These are phyloP conservation scores for Trypanosoma lewisi DNA, from an alignment of 208 protist species.

Conservation along the genomic window DNA sequence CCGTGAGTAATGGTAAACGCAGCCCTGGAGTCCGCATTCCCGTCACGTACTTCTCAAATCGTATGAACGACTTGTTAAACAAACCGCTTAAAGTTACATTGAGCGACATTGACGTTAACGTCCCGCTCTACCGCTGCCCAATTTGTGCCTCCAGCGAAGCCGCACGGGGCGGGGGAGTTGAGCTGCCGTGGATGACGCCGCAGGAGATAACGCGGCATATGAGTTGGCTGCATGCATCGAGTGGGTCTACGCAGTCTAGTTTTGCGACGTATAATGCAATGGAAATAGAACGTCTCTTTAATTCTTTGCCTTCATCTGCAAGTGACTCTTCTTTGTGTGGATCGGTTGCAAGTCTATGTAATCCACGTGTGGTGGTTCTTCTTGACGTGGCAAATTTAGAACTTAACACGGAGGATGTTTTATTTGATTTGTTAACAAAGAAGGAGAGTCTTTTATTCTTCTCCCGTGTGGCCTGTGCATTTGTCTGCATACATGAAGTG, in stretches of 20 bases:
- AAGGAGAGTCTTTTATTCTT: constrained; percentile 38
- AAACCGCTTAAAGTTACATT: neutral
- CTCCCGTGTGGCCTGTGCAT: constrained; percentile 35
- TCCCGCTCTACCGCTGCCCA: constrained; percentile 31
- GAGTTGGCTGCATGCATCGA: constrained; percentile 54
- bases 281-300: constrained; percentile 30
- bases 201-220: constrained; percentile 53
- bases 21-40: constrained; percentile 10
- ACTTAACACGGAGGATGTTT: constrained; percentile 25
- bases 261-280: constrained; percentile 48
- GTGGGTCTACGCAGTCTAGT: constrained; percentile 40
- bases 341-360: neutral
- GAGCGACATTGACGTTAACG: neutral
- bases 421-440: constrained; percentile 41
- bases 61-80: constrained; percentile 26
- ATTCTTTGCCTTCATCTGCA: constrained; percentile 10
- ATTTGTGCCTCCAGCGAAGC: constrained; percentile 7
- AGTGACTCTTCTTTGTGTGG: too few relatives aligned
- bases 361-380: constrained; percentile 42
- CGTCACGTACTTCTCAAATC: constrained; percentile 25
- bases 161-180: neutral
- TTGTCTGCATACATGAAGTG: constrained; percentile 70
- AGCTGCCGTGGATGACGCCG: constrained; percentile 36
- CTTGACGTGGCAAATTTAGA: constrained; percentile 81
- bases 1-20: too few relatives aligned